Base-by-base conservation (phyloP, 2,329 filamentous ascomycete genomes). In the Claviceps africana region DNA sequence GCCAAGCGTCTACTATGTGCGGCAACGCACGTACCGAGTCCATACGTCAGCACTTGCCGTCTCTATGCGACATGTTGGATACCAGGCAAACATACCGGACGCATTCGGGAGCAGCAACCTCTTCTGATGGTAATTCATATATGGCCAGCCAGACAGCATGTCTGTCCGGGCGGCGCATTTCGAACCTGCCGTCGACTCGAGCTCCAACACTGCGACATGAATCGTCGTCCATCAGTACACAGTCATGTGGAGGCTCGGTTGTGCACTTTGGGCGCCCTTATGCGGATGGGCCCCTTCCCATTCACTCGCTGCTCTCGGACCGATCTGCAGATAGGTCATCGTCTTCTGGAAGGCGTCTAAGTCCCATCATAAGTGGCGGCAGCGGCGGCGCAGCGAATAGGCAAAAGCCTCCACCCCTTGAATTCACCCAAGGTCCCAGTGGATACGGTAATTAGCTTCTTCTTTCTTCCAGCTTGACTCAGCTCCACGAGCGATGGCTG, bases 221-320 rank as follows among this genome's bases (percentile, higher is more conserved):
- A 44, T 66, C 69, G 2, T 75, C 72, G 2, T 75, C 72, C 4
- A 65, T 58, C 17, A 70, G 70, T 33, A 76, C 71, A 47, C 62
- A 66, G 42, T 65, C 67, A 1, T 73, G 74, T 2, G 60, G 65
- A 2, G 69, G 64, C 15, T 71, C 72, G 1, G 66, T 65, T 22
- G 55, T 55, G 19, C 64, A 61, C 35, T 62, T 62, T 50, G 56
- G 60, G 2, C 67, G 75, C 43, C 72, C 72, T 4, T 69, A 72
- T 0, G 70, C 72, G 47, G 77, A 79, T 39, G 71, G 74, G 0
- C 67, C 74, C 1, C 57, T 80, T 11, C 75, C 77, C 1, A 79
- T 80, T 25, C 76, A 79, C 56, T 71, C 76, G 0, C 65, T 81
- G 0, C 62, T 80, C 21, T 70, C 70, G 2, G 69, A 70, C 22